Evolutionary conservation across 345 rosid species (phyloP).

Genomic region (Reutealis trisperma): DNA sequence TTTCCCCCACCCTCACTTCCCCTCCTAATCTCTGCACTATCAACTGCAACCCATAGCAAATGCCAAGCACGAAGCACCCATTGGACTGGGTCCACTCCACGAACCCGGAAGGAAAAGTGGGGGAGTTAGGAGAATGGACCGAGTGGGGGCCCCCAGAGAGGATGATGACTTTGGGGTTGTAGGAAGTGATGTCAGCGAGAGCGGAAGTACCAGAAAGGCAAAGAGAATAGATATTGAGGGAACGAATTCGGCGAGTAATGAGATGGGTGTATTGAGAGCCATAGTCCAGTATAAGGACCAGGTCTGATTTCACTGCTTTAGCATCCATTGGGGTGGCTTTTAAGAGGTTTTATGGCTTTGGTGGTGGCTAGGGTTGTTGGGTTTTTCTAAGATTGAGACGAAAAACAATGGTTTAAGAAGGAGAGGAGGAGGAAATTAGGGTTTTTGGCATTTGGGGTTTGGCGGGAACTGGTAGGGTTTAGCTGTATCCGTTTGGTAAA

Average conservation of each 20-base stretch:
- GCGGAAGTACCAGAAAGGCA: constrained; percentile 86
- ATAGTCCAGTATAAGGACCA: constrained; percentile 84
- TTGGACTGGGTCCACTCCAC: constrained; percentile 65
- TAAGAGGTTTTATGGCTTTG: not conserved
- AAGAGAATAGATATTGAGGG: constrained; percentile 80
- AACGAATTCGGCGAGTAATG: constrained; percentile 88
- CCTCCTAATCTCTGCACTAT: constrained; percentile 87
- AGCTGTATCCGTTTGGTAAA: no score
- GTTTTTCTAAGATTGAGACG: not conserved
- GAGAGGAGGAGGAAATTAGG: not conserved
- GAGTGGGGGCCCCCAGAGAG: constrained; percentile 99
- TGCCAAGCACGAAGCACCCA: constrained; percentile 65
- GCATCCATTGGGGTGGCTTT: constrained; percentile 17
- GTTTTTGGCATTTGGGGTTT: not conserved
- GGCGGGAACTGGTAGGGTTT: constrained; percentile 5
- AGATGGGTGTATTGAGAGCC: constrained; percentile 96
- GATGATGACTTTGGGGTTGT: constrained; percentile 71
- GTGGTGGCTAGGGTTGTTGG: constrained; percentile 3
- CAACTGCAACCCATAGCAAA: constrained; percentile 88
- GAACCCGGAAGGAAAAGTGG: constrained; percentile 75
- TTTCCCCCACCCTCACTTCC: constrained; percentile 66
- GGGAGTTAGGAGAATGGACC: constrained; percentile 66
- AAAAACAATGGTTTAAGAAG: not conserved
- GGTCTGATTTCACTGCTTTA: constrained; percentile 49
- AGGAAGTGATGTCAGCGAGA: constrained; percentile 53